Evolutionary conservation across 2,329 filamentous ascomycete genomes (phyloP), one percentile per base, ranked within the genome.

Genomic region (Didymella pinodella): DNA sequence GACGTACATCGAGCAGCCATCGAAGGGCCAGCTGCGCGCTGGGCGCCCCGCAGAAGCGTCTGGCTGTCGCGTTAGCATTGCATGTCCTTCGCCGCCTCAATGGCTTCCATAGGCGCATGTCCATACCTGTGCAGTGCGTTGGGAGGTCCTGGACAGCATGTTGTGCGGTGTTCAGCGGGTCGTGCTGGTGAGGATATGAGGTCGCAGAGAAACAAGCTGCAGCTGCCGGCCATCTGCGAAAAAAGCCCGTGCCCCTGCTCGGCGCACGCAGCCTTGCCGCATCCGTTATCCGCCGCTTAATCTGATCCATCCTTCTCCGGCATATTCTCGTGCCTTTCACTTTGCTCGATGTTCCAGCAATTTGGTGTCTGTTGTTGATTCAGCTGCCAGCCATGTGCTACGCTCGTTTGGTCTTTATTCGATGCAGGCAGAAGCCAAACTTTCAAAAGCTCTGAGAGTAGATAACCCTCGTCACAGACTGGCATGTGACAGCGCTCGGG

Each of bases 1-100:
- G 36, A 55, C 83, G 72, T 83, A 87, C 85, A 82, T 79, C 85
- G 81, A 62, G 83, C 79, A 63, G 82, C 79, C 71, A 84, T 77
- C 63, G 82, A 80, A 66, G 82, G 81, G 67, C 80, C 82, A 73
- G 80, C 73, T 65, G 79, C 76, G 71, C 79, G 78, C 71, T 79
- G 78, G 71, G 80, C 81, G 76, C 80, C 81, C 77, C 84, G 84
- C 77, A 86, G 80, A 72, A 87, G 80, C 73, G 82, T 82, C 85
- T 87, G 72, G 32, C 56, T 53, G 46, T 61, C 59, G 64, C 56
- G 62, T 75, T 71, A 76, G 72, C 64, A 63, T 45, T 49, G 29
- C 44, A 43, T 43, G 32, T 14, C 31, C 38, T n/a, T 49, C 31
- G 18, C 51, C 34, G 57, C 48, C 32, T 63, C 70, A 75, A 75